Base-by-base conservation (phyloP, 345 rosid genomes). In the Murraya paniculata region DNA sequence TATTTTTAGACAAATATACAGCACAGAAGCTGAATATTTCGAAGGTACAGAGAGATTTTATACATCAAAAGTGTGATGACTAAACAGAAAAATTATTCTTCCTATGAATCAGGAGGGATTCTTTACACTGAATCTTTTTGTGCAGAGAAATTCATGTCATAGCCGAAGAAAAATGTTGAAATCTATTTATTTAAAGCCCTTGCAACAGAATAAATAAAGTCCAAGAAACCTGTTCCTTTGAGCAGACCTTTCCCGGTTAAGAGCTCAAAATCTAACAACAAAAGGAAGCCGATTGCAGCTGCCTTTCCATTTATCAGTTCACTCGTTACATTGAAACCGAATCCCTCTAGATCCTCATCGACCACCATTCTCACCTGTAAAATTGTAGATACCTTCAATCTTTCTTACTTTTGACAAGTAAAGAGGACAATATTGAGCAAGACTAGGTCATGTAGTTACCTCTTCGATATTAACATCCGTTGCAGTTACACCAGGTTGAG, bases 271-370 rank as follows among this genome's bases (percentile, higher is more conserved):
- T 93, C 99, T 83, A 95, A 73, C 80, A 95, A 85, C 75, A 91
- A 74, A 77, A 95, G 88, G 88, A 95, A 95, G 27, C 99, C 99
- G 58, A 93, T 90, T 53, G 86, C 86, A 5, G 99, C 98, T 3
- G 99, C 99, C 77, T 92, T 92, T 68, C 99, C 99, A 28, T 95
- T 95, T 68, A 95, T 92, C 83, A 92, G 60, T 81, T 95, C 98
- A 64, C 88, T 93, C 84, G 82, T 95, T n/a, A 50, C 69, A 0
- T 90, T 86, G 88, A 95, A 95, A 62, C 99, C 99, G 55, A 95
- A 95, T 27, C 97, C 98, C 78, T 78, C 86, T 0, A 27, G 64
- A 24, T 84, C 88, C 81, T 93, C 98, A 56, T 95, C 98, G 10
- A 95, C 89, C 64, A 95, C 85, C 99, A 95, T 95, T 82, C 83